phyloP scores from a whole-genome alignment of 1,284 basidiomycete species.

The Chiua sp. region DNA sequence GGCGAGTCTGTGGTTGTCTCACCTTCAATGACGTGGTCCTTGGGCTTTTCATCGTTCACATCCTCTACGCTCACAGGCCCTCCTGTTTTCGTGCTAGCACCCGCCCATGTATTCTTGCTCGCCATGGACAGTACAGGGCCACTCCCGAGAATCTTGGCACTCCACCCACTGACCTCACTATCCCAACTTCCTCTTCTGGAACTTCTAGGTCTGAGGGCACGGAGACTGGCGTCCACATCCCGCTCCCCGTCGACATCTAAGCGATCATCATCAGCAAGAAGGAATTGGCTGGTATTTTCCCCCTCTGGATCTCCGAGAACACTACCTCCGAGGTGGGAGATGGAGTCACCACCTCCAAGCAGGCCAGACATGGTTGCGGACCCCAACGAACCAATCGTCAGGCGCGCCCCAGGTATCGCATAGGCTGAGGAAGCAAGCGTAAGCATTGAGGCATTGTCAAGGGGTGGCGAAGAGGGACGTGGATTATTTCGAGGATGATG shows the following conservation, averaged over 20 bases:
- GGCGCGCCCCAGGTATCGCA: slow-evolving; percentile 62
- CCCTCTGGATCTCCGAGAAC: slow-evolving; percentile 55
- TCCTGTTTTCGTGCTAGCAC: slow-evolving; percentile 61
- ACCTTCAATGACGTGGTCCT: slow-evolving; percentile 15
- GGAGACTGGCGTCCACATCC: slow-evolving; percentile 78
- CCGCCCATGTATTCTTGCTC: slow-evolving; percentile 61
- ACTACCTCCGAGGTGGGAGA: slow-evolving; percentile 70
- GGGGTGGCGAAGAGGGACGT: slow-evolving; percentile 85
- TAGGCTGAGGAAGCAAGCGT: slow-evolving; percentile 95
- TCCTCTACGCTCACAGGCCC: slow-evolving; percentile 47
- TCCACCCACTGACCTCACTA: slow-evolving; percentile 83
- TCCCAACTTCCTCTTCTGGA: slow-evolving; percentile 85
- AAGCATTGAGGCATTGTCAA: slow-evolving; percentile 90
- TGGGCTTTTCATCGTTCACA: slow-evolving; percentile 32
- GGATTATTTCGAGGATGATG: slow-evolving; percentile 97
- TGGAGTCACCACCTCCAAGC: slow-evolving; percentile 61
- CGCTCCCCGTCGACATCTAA: slow-evolving; percentile 57
- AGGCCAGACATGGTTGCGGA: slow-evolving; percentile 57
- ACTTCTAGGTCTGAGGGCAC: slow-evolving; percentile 79
- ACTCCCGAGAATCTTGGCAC: slow-evolving; percentile 60
- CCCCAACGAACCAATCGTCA: slow-evolving; percentile 44
- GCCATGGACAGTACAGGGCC: slow-evolving; percentile 50
- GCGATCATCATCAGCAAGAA: slow-evolving; percentile 64
- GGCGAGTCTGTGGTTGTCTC: slow-evolving; percentile 9
- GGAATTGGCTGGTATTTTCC: slow-evolving; percentile 71